These are phyloP conservation scores for Euphorbia lathyris DNA, from an alignment of 345 rosid species.

Conservation along the genomic window DNA sequence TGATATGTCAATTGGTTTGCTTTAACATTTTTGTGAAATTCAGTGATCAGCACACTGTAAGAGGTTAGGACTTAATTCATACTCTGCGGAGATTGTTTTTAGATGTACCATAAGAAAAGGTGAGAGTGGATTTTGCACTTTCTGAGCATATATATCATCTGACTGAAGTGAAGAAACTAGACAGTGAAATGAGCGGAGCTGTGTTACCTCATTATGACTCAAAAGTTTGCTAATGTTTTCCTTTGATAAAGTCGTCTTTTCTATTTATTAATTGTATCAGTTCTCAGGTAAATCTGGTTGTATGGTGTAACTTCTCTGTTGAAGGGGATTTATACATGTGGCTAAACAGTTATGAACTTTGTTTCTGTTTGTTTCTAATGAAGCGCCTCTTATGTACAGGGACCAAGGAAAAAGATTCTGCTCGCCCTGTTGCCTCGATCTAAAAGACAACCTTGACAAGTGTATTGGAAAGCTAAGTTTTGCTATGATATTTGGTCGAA, in stretches of 20 bases:
- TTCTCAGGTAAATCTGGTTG: not conserved
- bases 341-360: not conserved
- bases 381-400: constrained; percentile 46
- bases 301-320: not conserved
- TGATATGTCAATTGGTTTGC: not conserved
- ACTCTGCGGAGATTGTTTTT: not conserved
- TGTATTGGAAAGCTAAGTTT: not conserved
- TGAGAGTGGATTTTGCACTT: not conserved
- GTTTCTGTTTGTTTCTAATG: not conserved
- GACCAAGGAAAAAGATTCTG: constrained; percentile 93
- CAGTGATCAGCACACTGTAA: not conserved
- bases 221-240: not conserved
- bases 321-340: not conserved
- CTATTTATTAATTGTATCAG: not conserved
- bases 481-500: not conserved
- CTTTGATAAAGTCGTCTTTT: not conserved
- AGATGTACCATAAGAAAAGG: not conserved
- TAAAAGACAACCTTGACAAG: constrained; percentile 37
- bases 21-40: not conserved
- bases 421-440: constrained; percentile 60
- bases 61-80: not conserved
- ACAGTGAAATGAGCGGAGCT: not conserved
- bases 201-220: not conserved
- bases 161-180: not conserved
- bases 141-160: not conserved